Evolutionary conservation across 1,284 basidiomycete genomes (phyloP).

Genomic region (Inonotus obliquus): DNA sequence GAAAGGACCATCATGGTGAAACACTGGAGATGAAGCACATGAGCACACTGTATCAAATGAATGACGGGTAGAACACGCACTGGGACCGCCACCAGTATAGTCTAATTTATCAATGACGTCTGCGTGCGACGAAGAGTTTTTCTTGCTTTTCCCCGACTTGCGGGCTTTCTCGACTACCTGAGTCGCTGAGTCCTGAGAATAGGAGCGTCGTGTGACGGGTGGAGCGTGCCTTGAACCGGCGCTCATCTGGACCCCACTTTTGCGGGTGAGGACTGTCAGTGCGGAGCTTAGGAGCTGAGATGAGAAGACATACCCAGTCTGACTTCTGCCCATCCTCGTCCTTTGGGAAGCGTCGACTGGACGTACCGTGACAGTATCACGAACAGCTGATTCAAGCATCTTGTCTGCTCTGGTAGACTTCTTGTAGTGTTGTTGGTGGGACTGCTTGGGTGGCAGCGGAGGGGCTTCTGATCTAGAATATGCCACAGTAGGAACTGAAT

Average conservation of each 20-base stretch:
- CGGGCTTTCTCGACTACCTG: constrained; percentile 44
- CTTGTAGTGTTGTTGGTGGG: constrained; percentile 28
- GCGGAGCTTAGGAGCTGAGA: constrained; percentile 22
- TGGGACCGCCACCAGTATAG: constrained; percentile 67
- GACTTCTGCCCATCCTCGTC: constrained; percentile 41
- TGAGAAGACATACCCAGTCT: constrained; percentile 37
- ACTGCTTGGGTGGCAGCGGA: constrained; percentile 26
- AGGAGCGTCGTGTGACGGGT: constrained; percentile 53
- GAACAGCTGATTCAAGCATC: constrained; percentile 51
- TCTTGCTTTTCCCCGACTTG: constrained; percentile 49
- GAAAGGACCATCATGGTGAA: constrained; percentile 85
- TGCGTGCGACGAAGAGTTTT: constrained; percentile 68
- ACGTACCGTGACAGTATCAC: constrained; percentile 54
- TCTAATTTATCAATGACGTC: constrained; percentile 65
- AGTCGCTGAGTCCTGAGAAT: constrained; percentile 61
- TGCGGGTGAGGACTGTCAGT: constrained; percentile 20
- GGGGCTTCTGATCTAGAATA: constrained; percentile 31
- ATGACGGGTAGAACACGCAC: constrained; percentile 38
- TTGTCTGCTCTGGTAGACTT: constrained; percentile 25
- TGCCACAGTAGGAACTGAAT: constrained; percentile 33
- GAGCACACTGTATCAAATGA: constrained; percentile 12
- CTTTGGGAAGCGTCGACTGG: constrained; percentile 35
- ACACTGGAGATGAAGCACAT: constrained; percentile 45
- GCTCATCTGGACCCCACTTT: constrained; percentile 23
- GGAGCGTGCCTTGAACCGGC: constrained; percentile 27